A percentile compares a stretch with the other conserved stretches of the same genome.
Evolutionary conservation across 2,329 filamentous ascomycete genomes (phyloP).

Genomic region (Verticillium longisporum): DNA sequence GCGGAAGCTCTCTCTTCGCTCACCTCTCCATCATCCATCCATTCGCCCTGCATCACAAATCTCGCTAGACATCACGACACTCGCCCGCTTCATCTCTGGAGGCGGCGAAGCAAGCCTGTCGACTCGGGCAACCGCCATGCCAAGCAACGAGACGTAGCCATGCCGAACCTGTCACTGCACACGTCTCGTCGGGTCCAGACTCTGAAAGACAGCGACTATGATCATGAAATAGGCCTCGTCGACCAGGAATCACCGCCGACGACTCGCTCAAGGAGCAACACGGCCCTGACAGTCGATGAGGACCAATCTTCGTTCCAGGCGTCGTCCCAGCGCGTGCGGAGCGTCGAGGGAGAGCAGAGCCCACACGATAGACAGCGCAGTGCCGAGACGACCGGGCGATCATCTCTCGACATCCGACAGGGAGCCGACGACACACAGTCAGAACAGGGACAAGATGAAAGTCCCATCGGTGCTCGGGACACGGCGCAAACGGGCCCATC

Average conservation of each 20-base stretch:
- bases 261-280: conserved; percentile 7
- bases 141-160: conserved; percentile 15
- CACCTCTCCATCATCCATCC: background rate
- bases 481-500: conserved; percentile 5
- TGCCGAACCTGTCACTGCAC: conserved; percentile 23
- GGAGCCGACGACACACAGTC: background rate
- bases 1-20: background rate
- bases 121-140: background rate
- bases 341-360: conserved; percentile 3
- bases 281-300: conserved; percentile 1
- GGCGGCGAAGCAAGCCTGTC: background rate
- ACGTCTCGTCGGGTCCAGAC: conserved; percentile 48
- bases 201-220: conserved; percentile 55
- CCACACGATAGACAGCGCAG: background rate
- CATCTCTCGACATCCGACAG: background rate
- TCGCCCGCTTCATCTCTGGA: background rate
- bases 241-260: conserved; percentile 36
- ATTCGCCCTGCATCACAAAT: background rate
- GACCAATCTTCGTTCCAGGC: conserved; percentile 2
- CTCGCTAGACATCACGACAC: background rate
- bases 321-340: background rate
- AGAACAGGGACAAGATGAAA: background rate
- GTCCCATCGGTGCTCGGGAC: background rate
- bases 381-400: background rate
- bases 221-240: conserved; percentile 65